These are phyloP conservation scores for Nissolia schottii DNA, from an alignment of 306 rosid species.

Conservation along the genomic window DNA sequence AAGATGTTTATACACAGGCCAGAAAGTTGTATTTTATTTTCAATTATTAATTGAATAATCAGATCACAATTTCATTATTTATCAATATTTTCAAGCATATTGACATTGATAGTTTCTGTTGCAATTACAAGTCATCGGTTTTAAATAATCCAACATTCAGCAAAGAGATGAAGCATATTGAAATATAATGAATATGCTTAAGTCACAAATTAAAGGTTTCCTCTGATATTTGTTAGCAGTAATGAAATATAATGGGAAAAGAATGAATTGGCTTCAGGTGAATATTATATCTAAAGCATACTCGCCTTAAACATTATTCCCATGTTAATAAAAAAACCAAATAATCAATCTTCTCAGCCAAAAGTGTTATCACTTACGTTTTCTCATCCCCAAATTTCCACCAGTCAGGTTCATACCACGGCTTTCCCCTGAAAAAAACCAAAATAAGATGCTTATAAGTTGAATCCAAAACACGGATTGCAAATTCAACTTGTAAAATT, in stretches of 20 bases:
- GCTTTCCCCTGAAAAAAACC: constrained; percentile 66
- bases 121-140: background rate
- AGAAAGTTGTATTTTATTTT: background rate
- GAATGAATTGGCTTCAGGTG: background rate
- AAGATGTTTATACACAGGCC: background rate
- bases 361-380: constrained; percentile 60
- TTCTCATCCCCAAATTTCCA: constrained; percentile 99
- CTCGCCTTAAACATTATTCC: background rate
- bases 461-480: constrained; percentile 11
- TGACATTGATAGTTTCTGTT: background rate
- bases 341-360: background rate
- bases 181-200: background rate
- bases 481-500: background rate
- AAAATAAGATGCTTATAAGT: constrained; percentile 15
- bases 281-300: background rate
- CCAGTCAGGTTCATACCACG: constrained; percentile 98
- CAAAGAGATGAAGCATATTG: background rate
- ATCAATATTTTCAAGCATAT: background rate
- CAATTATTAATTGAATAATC: background rate
- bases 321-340: background rate
- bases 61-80: background rate
- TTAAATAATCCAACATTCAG: background rate
- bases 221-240: background rate
- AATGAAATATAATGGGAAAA: background rate
- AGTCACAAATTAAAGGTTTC: background rate